phyloP scores from a whole-genome alignment of 2,329 filamentous ascomycete species.

The Lecanosticta acicola region DNA sequence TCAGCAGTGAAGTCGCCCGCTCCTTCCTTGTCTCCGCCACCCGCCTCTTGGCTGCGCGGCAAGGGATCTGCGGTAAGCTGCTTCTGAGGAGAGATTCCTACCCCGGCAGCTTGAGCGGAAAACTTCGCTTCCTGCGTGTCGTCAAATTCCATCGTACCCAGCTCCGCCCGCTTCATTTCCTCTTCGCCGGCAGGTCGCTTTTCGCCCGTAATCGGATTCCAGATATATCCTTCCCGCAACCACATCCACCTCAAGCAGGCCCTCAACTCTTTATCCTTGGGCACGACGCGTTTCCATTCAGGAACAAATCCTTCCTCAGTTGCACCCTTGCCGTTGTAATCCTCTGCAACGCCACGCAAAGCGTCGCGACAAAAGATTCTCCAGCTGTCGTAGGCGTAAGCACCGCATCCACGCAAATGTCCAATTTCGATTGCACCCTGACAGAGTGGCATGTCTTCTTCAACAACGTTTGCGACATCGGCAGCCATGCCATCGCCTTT shows the following conservation, averaged over 20 bases:
- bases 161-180: slow-evolving; percentile 52
- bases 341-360: slow-evolving; percentile 58
- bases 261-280: slow-evolving; percentile 80
- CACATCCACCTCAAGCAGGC: slow-evolving; percentile 88
- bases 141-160: slow-evolving; percentile 48
- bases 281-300: slow-evolving; percentile 84
- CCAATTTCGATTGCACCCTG: slow-evolving; percentile 73
- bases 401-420: slow-evolving; percentile 69
- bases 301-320: slow-evolving; percentile 57
- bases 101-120: slow-evolving; percentile 20
- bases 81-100: slow-evolving; percentile 9
- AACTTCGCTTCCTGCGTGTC: slow-evolving; percentile 27
- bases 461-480: slow-evolving; percentile 38
- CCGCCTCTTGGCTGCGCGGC: background rate
- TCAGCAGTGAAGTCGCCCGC: no score
- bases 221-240: slow-evolving; percentile 78
- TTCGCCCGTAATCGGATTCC: slow-evolving; percentile 68
- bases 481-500: slow-evolving; percentile 47
- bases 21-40: background rate
- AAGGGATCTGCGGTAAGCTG: background rate
- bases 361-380: slow-evolving; percentile 86
- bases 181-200: slow-evolving; percentile 49
- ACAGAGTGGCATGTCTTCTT: slow-evolving; percentile 42
- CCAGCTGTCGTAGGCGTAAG: slow-evolving; percentile 85
- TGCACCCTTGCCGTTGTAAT: slow-evolving; percentile 58